Base-by-base conservation (phyloP, 306 rosid genomes). In the Prunus padus region DNA sequence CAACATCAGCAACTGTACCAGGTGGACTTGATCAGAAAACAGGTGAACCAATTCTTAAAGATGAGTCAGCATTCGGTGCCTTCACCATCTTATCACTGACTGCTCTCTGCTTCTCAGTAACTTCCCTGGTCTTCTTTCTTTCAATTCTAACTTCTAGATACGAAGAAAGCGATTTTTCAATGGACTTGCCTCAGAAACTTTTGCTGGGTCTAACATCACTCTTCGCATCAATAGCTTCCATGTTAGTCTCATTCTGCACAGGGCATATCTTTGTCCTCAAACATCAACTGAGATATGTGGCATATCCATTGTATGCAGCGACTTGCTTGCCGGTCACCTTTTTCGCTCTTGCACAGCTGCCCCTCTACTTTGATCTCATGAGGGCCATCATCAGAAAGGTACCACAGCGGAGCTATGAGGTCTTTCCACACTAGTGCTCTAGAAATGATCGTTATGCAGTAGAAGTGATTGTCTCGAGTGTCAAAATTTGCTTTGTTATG, bases 321-420 rank as follows among this genome's bases (percentile, higher is more conserved):
- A 60, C 83, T 47, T 85, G 80, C 76, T 26, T 85, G 8, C 92
- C 92, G 1, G 72, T 83, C 5, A 81, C 82, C 11, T 78, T 78
- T 26, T 85, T 82, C 28, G 87, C 76, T 57, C 19, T 87, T 57
- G 87, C 84, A 2, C 87, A 82, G 57, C 76, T 87, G 64, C 88
- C 87, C 0, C 83, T 87, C 14, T 85, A 87, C 80, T 67, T 88
- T 11, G 89, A 88, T 76, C 89, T 85, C 67, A 40, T 78, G 42
- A 74, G 82, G 86, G 85, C 89, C 49, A 83, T 82, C 47, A 52
- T 78, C 51, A 80, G 30, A 44, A 76, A 59, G 47, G 83, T 83
- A 7, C 89, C 91, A 16, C 77, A 81, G 65, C 76, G 79, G 59
- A 79, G 81, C 69, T 73, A 66, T 80, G 62, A 83, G 81, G 66